Evolutionary conservation across 345 rosid species (phyloP).

Genomic region (Arabis hirsuta): DNA sequence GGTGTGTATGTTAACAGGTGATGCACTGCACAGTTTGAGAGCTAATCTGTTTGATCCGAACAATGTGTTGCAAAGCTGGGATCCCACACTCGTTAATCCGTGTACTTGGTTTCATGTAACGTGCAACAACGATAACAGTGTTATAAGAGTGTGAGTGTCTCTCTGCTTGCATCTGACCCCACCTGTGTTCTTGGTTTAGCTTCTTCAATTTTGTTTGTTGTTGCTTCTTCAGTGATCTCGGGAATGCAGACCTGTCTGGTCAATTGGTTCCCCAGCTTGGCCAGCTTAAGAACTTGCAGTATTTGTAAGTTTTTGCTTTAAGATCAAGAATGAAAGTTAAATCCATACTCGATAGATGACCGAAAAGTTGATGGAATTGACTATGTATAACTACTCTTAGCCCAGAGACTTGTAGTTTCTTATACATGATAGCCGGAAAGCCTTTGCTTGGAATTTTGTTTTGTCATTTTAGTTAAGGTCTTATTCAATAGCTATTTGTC

Average conservation of each 20-base stretch:
- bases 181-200: constrained; percentile 4
- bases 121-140: constrained; percentile 91
- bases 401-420: constrained; percentile 8
- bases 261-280: constrained; percentile 92
- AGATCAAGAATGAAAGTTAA: not conserved
- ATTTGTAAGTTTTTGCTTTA: constrained; percentile 61
- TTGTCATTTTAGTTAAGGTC: not conserved
- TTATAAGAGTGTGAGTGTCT: constrained; percentile 77
- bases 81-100: constrained; percentile 90
- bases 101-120: constrained; percentile 98
- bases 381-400: not conserved
- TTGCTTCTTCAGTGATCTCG: constrained; percentile 71
- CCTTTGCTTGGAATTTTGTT: not conserved
- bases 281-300: constrained; percentile 83
- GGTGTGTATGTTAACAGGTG: constrained; percentile 58
- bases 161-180: constrained; percentile 7
- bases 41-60: constrained; percentile 74
- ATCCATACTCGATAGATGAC: not conserved
- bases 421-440: not conserved
- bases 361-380: not conserved
- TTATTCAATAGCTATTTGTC: not conserved
- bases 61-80: constrained; percentile 95
- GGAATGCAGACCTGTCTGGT: constrained; percentile 93
- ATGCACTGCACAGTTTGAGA: constrained; percentile 83
- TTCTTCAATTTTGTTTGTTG: constrained; percentile 25